Conservation (phyloP, 23 red algal species). For the Agarophyton chilense region DNA sequence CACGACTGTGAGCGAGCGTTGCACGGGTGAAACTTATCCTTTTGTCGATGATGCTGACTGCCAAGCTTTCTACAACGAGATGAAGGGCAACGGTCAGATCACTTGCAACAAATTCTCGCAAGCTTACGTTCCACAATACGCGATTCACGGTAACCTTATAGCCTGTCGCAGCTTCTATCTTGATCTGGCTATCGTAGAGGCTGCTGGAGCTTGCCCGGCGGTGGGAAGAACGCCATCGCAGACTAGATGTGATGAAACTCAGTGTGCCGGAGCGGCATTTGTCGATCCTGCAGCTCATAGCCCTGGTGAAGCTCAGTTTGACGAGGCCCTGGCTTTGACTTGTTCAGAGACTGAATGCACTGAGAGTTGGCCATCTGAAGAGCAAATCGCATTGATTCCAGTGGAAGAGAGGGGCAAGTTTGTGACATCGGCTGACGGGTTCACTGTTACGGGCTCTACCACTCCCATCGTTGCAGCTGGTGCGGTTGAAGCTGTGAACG, state of each 20-base stretch:
- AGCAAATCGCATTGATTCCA: conserved; percentile 29
- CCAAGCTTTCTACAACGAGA: conserved; percentile 1
- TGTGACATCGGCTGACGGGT: background rate
- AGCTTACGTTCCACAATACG: conserved; percentile 50
- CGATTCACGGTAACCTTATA: conserved; percentile 27
- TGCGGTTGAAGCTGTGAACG: background rate
- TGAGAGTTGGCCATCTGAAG: conserved; percentile 24
- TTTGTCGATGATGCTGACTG: conserved; percentile 37
- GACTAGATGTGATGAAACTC: conserved; percentile 28
- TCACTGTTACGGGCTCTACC: background rate
- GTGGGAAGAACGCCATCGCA: conserved; percentile 27
- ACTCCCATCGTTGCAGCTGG: background rate
- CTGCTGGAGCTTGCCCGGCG: conserved; percentile 38
- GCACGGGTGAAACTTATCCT: conserved; percentile 23
- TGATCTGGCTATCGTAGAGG: conserved; percentile 48
- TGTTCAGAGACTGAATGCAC: conserved; percentile 30
- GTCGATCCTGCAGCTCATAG: conserved; percentile 29
- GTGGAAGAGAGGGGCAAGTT: conserved; percentile 15
- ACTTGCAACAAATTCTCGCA: conserved; percentile 60
- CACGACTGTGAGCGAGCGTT: conserved; percentile 26
- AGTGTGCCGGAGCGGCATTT: conserved; percentile 36
- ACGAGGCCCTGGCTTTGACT: background rate
- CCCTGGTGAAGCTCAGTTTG: background rate
- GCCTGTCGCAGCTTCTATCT: conserved; percentile 50
- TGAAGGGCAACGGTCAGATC: conserved; percentile 16